phyloP scores from a whole-genome alignment of 768 basidiomycete species.

The Phylloporus sp. region DNA sequence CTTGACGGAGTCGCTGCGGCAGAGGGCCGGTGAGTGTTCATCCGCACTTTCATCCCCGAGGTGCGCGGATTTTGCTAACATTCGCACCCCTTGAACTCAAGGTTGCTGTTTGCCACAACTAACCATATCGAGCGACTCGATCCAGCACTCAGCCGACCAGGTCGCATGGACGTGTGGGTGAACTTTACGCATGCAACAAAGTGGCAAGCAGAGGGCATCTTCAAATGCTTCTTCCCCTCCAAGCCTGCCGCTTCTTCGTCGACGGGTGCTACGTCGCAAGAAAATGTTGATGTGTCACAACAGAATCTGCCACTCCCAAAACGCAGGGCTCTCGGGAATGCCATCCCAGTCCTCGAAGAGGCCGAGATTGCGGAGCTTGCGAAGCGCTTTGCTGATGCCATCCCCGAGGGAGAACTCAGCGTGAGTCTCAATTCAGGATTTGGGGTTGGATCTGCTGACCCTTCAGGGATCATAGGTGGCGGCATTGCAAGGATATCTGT shows the following conservation, averaged over 20 bases:
- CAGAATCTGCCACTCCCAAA: constrained; percentile 64
- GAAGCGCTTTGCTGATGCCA: constrained; percentile 74
- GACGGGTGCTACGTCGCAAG: constrained; percentile 12
- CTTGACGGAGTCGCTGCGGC: constrained; percentile 83
- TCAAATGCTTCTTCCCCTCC: constrained; percentile 90
- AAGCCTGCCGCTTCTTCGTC: constrained; percentile 27
- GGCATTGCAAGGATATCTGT: constrained; percentile 76
- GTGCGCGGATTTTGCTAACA: constrained; percentile 15
- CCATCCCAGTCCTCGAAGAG: constrained; percentile 67
- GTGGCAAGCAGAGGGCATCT: constrained; percentile 90
- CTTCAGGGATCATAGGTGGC: constrained; percentile 52
- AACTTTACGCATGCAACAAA: constrained; percentile 89
- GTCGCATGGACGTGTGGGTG: constrained; percentile 90
- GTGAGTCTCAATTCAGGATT: constrained; percentile 40
- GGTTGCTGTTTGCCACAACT: constrained; percentile 85
- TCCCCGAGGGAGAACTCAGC: constrained; percentile 84
- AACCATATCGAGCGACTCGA: constrained; percentile 94
- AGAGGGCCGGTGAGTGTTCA: constrained; percentile 69
- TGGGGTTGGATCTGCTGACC: neutral
- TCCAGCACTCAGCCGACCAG: constrained; percentile 81
- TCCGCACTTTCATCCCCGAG: neutral
- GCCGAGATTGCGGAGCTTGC: constrained; percentile 73
- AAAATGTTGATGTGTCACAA: constrained; percentile 47
- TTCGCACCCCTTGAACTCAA: constrained; percentile 27
- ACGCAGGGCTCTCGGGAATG: constrained; percentile 52